Evolutionary conservation across 768 basidiomycete species (phyloP), one percentile per base, ranked within the genome.

Genomic region (Calvatia gigantea): DNA sequence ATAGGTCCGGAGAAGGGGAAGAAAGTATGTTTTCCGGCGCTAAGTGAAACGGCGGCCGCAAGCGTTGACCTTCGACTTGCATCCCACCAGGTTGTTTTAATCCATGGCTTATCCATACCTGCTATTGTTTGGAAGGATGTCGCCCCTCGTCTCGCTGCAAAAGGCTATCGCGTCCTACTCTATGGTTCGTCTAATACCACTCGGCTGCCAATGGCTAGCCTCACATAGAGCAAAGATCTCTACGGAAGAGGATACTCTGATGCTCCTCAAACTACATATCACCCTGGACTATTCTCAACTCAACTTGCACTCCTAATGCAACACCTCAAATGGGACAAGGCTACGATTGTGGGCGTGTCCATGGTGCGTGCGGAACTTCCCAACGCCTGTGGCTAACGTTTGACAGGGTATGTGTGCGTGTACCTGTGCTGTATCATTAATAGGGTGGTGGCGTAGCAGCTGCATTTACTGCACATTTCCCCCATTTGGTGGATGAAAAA

Each of bases 221-320:
- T 32, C 17, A 53, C 28, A 17, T 19, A 52, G 21, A 15, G 38
- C 41, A 25, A 57, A 90, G 90, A 93, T 70, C 73, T 91, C 17
- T 91, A 89, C 57, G 91, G 89, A 11, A 80, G 90, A 35, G 90
- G 90, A 4, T 93, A 91, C 69, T 89, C 89, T 1, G 89, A 89
- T 54, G 89, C 89, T 1, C 90, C 90, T 0, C 78, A 83, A 19
- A 82, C 79, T 14, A 81, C 78, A 3, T 89, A 92, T 66, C 79
- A 89, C 59, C 70, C 80, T 1, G 70, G 75, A 4, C 73, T 93
- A 3, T 86, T 86, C 64, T 83, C 83, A 0, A 84, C 82, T 0
- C 90, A 92, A 62, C 85, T 93, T n/a, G 91, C 91, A 0, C 77
- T 91, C 5, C 79, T 93, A 46, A 80, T 93, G 78, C 90, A 92